Conservation (phyloP, 139 green algal species). For the Eudorina sp. region DNA sequence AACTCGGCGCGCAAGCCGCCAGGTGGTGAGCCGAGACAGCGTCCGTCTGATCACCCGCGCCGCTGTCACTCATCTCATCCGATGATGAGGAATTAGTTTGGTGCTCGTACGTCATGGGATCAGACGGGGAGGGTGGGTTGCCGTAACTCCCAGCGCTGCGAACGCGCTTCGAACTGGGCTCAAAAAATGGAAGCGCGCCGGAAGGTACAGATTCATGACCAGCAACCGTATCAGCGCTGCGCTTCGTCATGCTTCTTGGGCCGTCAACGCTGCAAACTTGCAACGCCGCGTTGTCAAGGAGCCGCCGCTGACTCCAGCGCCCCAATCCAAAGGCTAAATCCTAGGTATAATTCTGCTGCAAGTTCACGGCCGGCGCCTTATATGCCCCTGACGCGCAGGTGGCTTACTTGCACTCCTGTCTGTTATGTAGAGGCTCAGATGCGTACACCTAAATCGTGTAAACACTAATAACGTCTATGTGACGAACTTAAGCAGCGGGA, state of each 20-base stretch:
- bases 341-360: too few relatives aligned
- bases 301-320: conserved; percentile 5
- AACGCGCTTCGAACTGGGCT: neutral
- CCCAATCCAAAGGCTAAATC: too few relatives aligned
- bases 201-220: conserved; percentile 20
- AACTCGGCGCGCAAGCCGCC: neutral
- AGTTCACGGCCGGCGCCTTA: too few relatives aligned
- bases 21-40: neutral
- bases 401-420: too few relatives aligned
- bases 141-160: neutral
- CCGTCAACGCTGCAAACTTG: neutral
- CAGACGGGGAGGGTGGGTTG: neutral
- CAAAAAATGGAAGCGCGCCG: conserved; percentile 2
- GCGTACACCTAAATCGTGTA: too few relatives aligned
- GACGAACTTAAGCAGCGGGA: too few relatives aligned
- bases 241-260: neutral
- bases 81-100: conserved; percentile 5
- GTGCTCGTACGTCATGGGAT: neutral
- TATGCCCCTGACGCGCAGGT: too few relatives aligned
- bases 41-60: neutral
- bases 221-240: conserved; percentile 6
- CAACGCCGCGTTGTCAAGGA: neutral
- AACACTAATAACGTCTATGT: too few relatives aligned
- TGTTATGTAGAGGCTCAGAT: too few relatives aligned
- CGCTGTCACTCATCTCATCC: conserved; percentile 25